Conservation (phyloP, 192 early-diverging fungal genomes). For the Glomus cerebriforme region DNA sequence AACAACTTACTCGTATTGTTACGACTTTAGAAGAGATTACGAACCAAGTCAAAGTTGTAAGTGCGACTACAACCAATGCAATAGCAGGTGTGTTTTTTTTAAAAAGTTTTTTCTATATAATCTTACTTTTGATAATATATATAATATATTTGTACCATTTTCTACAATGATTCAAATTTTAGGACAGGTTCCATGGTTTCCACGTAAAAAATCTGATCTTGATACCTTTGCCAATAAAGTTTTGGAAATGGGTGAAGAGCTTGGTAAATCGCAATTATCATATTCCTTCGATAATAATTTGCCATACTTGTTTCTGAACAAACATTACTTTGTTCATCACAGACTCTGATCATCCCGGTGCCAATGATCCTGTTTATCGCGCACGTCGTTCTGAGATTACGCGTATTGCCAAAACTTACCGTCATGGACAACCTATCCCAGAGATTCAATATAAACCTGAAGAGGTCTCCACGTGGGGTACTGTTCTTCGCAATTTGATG, state of each 20-base stretch:
- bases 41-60: slow-evolving; percentile 69
- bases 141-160: not conserved
- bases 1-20: slow-evolving; percentile 63
- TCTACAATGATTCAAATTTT: not conserved
- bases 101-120: not conserved
- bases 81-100: slow-evolving; percentile 37
- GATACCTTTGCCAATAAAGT: slow-evolving; percentile 92
- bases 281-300: not conserved
- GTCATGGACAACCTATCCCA: slow-evolving; percentile 76
- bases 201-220: slow-evolving; percentile 87
- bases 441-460: slow-evolving; percentile 76
- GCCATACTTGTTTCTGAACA: too few species aligned
- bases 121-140: too few species aligned
- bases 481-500: slow-evolving; percentile 74
- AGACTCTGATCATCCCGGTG: slow-evolving; percentile 93
- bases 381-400: slow-evolving; percentile 82
- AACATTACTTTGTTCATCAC: not conserved
- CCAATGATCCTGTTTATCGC: slow-evolving; percentile 83
- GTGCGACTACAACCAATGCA: slow-evolving; percentile 48
- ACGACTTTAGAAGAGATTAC: slow-evolving; percentile 66
- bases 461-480: slow-evolving; percentile 85
- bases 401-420: slow-evolving; percentile 74
- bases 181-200: slow-evolving; percentile 85
- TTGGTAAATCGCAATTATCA: slow-evolving; percentile 45
- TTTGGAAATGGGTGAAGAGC: slow-evolving; percentile 88